Evolutionary conservation across 208 protist species (phyloP).

Genomic region (Tritrichomonas foetus): DNA sequence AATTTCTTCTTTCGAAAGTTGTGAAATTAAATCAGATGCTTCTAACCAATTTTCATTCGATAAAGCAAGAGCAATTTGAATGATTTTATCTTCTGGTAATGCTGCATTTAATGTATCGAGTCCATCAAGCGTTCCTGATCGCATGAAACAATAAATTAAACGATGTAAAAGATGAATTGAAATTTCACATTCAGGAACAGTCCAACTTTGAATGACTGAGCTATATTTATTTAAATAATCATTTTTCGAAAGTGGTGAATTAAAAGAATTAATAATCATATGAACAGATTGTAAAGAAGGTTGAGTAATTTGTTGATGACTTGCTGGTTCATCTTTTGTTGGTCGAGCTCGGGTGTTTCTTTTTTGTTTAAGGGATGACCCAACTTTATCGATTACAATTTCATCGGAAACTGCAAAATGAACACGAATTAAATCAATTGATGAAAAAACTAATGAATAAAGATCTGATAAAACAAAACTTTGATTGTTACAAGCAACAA

Average conservation of each 20-base stretch:
- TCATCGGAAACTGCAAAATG: background rate
- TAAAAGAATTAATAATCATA: conserved; percentile 8
- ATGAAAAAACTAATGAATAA: background rate
- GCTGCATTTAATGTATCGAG: background rate
- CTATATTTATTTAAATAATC: background rate
- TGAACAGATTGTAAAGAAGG: background rate
- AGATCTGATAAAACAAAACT: background rate
- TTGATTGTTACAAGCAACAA: background rate
- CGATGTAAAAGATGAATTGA: background rate
- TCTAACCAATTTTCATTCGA: background rate
- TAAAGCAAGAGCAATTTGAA: background rate
- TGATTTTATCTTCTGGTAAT: background rate
- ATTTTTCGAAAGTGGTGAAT: background rate
- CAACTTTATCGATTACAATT: background rate
- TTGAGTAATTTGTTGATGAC: background rate
- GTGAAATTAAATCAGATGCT: background rate
- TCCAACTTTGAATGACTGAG: background rate
- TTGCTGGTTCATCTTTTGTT: background rate
- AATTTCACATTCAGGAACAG: background rate
- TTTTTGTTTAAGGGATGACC: background rate
- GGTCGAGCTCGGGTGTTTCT: background rate
- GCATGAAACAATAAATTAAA: background rate
- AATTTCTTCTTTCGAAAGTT: background rate
- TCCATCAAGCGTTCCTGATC: background rate
- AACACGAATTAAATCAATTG: background rate